Conservation (phyloP, 495 filamentous ascomycete genomes). For the Podospora australis region DNA sequence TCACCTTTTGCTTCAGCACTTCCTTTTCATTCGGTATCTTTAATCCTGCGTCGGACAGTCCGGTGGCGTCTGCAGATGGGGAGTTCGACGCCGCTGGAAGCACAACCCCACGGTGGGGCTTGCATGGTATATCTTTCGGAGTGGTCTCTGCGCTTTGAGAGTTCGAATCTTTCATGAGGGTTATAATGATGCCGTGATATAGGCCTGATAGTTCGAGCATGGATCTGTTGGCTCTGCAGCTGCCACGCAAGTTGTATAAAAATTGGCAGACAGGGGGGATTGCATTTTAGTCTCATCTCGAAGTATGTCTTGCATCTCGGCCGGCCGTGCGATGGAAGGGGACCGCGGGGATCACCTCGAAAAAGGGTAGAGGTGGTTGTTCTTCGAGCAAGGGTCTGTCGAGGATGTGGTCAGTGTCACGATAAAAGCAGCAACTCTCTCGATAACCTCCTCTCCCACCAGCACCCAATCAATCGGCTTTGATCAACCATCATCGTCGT, state of each 20-base stretch:
- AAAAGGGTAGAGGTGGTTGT: slow-evolving; percentile 4
- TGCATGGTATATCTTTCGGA: too few relatives aligned
- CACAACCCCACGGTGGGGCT: not conserved
- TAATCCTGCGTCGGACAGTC: too few relatives aligned
- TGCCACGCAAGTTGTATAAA: slow-evolving; percentile 14
- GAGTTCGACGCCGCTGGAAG: too few relatives aligned
- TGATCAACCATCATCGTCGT: too few relatives aligned
- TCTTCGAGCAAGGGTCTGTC: too few relatives aligned
- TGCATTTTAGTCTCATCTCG: too few relatives aligned
- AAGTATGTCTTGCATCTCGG: slow-evolving; percentile 13
- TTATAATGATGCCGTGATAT: not conserved
- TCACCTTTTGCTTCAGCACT: too few relatives aligned
- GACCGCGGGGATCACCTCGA: slow-evolving; percentile 4
- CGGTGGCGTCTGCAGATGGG: too few relatives aligned
- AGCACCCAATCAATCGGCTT: too few relatives aligned
- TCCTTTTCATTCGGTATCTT: too few relatives aligned
- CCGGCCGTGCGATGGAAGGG: not conserved
- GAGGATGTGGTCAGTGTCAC: too few relatives aligned
- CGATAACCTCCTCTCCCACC: not conserved
- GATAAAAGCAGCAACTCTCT: slow-evolving; percentile 1
- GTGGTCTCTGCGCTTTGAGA: too few relatives aligned
- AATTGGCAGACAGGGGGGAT: not conserved
- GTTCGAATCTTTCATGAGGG: not conserved
- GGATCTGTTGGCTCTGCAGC: slow-evolving; percentile 13
- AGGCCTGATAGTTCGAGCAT: not conserved